These are phyloP conservation scores for Tephrocybe sp. DNA, from an alignment of 768 basidiomycete genomes.

Conservation along the genomic window DNA sequence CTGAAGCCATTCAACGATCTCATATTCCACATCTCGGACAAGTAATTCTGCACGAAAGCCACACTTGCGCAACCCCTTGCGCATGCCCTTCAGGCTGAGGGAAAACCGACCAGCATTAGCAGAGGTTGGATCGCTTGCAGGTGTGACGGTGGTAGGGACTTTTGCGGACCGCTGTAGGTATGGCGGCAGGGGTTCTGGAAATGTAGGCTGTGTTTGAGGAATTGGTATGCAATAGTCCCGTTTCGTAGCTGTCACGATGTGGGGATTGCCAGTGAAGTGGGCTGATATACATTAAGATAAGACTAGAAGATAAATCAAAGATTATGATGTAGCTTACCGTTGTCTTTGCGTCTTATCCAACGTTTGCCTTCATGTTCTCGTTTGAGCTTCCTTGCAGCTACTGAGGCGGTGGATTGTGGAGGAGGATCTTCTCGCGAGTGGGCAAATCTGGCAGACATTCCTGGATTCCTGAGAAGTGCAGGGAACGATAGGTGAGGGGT, in stretches of 20 bases:
- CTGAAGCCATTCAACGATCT: constrained; percentile 61
- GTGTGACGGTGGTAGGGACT: constrained; percentile 43
- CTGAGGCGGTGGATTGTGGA: constrained; percentile 13
- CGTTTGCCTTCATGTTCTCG: constrained; percentile 74
- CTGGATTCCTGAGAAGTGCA: constrained; percentile 60
- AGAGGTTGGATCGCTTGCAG: constrained; percentile 44
- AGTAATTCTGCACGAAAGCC: constrained; percentile 61
- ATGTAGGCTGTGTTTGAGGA: constrained; percentile 52
- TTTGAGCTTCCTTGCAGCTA: constrained; percentile 36
- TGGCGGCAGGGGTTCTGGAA: constrained; percentile 71
- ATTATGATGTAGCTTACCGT: constrained; percentile 42
- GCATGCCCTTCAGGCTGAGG: constrained; percentile 71
- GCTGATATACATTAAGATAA: constrained; percentile 37
- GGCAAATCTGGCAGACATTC: constrained; percentile 49
- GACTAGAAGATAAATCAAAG: constrained; percentile 14
- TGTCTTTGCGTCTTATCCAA: constrained; percentile 73
- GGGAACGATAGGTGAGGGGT: constrained; percentile 69
- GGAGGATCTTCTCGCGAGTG: constrained; percentile 37
- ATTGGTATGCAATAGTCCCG: constrained; percentile 48
- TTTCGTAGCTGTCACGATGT: constrained; percentile 61
- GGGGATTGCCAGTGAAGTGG: constrained; percentile 68
- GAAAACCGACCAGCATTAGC: constrained; percentile 77
- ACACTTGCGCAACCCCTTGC: constrained; percentile 59
- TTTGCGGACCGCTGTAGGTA: constrained; percentile 63
- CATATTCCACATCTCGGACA: constrained; percentile 65